These are phyloP conservation scores for Neurospora sp. DNA, from an alignment of 495 filamentous ascomycete species.

Conservation along the genomic window DNA sequence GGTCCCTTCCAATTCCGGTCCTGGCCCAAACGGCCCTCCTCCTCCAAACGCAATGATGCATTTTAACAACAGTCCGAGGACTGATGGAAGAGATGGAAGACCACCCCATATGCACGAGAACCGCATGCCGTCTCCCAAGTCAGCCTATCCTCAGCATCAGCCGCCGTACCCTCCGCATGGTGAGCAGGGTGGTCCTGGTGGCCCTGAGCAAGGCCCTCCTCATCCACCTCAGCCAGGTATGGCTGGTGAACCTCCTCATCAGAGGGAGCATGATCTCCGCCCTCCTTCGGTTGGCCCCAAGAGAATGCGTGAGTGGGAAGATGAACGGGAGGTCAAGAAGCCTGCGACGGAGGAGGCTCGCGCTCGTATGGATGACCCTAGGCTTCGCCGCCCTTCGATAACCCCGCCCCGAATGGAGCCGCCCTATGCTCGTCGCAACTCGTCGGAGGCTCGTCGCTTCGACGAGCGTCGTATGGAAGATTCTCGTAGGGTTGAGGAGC, in stretches of 20 bases:
- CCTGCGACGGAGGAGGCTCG: constrained; percentile 78
- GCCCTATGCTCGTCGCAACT: constrained; percentile 52
- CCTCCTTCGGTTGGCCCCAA: constrained; percentile 74
- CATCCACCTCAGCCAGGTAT: constrained; percentile 63
- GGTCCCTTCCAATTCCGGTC: constrained; percentile 15
- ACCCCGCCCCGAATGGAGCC: constrained; percentile 54
- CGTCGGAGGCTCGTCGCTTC: constrained; percentile 61
- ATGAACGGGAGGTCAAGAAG: constrained; percentile 72
- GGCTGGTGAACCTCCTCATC: constrained; percentile 54
- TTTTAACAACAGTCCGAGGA: constrained; percentile 71
- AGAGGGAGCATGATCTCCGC: constrained; percentile 65
- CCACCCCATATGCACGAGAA: constrained; percentile 69
- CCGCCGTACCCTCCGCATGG: constrained; percentile 63
- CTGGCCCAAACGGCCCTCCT: constrained; percentile 23
- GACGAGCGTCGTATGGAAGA: constrained; percentile 40
- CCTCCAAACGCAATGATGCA: constrained; percentile 70
- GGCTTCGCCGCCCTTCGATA: constrained; percentile 57
- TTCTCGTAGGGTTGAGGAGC: constrained; percentile 35
- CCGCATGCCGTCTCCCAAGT: constrained; percentile 72
- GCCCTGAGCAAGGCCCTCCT: constrained; percentile 66
- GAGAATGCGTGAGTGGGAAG: constrained; percentile 83
- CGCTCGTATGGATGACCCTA: constrained; percentile 74
- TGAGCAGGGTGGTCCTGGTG: constrained; percentile 46
- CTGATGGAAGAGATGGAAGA: constrained; percentile 66
- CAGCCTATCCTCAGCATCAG: constrained; percentile 69